Conservation (phyloP, 257 asterid species). For the Scutellaria barbata region DNA sequence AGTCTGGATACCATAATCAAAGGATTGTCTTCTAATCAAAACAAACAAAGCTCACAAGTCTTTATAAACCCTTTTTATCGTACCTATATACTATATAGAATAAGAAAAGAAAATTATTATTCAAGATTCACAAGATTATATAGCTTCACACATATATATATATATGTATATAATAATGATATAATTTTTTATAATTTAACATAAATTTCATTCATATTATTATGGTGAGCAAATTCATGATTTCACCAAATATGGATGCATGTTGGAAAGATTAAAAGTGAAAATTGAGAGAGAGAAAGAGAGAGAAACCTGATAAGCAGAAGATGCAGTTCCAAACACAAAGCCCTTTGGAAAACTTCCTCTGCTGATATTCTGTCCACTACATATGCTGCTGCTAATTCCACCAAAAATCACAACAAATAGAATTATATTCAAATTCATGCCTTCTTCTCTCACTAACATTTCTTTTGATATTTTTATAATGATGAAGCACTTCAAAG, state of each 20-base stretch:
- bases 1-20: background rate
- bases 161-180: no score
- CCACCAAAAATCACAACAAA: constrained; percentile 35
- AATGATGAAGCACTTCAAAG: background rate
- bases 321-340: constrained; percentile 92
- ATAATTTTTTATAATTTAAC: no score
- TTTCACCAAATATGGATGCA: no score
- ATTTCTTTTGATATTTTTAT: background rate
- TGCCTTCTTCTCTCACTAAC: constrained; percentile 32
- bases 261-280: no score
- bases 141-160: no score
- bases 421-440: constrained; percentile 19
- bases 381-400: constrained; percentile 40
- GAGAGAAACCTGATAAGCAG: constrained; percentile 76
- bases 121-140: background rate
- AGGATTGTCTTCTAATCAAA: constrained; percentile 17
- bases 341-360: constrained; percentile 75
- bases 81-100: background rate
- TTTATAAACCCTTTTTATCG: background rate
- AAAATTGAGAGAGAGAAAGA: background rate
- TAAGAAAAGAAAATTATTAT: background rate
- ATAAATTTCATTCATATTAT: no score
- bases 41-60: constrained; percentile 34
- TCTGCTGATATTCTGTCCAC: constrained; percentile 54
- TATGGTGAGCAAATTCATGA: no score